Base-by-base conservation (phyloP, 768 basidiomycete species). In the Rickenella mellea region DNA sequence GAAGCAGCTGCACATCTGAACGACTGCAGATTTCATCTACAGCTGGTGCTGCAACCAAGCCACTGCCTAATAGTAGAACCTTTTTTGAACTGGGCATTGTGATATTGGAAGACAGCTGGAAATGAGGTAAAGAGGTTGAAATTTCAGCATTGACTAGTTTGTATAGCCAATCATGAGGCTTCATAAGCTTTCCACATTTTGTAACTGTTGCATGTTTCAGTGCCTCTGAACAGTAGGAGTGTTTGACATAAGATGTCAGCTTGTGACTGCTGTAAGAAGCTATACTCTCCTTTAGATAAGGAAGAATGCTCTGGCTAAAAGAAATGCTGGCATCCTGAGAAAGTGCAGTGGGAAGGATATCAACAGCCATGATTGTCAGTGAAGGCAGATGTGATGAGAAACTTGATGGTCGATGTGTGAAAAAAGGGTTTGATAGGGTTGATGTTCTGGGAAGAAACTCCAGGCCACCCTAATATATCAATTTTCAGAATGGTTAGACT, bases 31-130 rank as follows among this genome's bases (percentile, higher is more conserved):
- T 70, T 53, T 83, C 74, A 40, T 84, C 76, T 3, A 90, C 80
- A 0, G 87, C 86, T 12, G 93, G 93, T 2, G 82, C 83, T 4
- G 91, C 89, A 15, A 97, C 93, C 80, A 96, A 90, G n/a, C 93
- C 93, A 42, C 86, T 90, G 6, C 93, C 93, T 2, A 97, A 70
- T 53, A 96, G 66, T 26, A 97, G 59, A 0, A 92, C 72, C 51
- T 70, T 76, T 65, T 81, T 82, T n/a, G n/a, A n/a, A 39, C 44
- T 42, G 9, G 21, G 39, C 15, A 36, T 19, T 36, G 10, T 11
- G 3, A 9, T 3, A 11, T 10, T 36, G 6, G 33, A 10, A 10
- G 33, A 7, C 19, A 26, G 0, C 11, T 22, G 20, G 7, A 19
- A 11, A n/a, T 36, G 24, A n/a, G 5, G 39, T n/a, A n/a, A n/a